Evolutionary conservation across 805 yeast genomes (phyloP).

Genomic region (Blastobotrys attinorum): DNA sequence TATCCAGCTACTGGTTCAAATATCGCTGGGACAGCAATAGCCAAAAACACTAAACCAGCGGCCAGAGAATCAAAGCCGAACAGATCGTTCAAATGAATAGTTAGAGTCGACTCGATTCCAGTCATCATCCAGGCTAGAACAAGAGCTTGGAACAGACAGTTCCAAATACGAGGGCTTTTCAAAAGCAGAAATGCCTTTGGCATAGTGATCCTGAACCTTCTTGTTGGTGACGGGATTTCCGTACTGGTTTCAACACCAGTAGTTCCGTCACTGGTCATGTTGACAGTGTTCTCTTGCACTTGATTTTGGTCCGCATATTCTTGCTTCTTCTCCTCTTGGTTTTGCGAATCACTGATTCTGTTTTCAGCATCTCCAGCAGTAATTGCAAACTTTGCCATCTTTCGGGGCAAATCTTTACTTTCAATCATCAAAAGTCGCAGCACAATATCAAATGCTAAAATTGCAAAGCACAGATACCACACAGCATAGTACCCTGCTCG

Average conservation of each 20-base stretch:
- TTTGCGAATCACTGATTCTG: not conserved
- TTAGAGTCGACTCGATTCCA: slow-evolving; percentile 28
- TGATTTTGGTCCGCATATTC: not conserved
- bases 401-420: slow-evolving; percentile 8
- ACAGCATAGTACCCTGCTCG: slow-evolving; percentile 28
- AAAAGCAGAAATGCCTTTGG: slow-evolving; percentile 8
- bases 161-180: slow-evolving; percentile 15
- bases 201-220: not conserved
- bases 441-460: slow-evolving; percentile 24
- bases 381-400: slow-evolving; percentile 3
- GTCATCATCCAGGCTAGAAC: slow-evolving; percentile 26
- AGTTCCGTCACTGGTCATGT: not conserved
- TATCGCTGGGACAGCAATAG: slow-evolving; percentile 25
- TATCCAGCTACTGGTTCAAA: slow-evolving; percentile 25
- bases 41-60: slow-evolving; percentile 26
- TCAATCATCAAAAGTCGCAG: slow-evolving; percentile 29
- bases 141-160: slow-evolving; percentile 19
- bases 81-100: slow-evolving; percentile 23
- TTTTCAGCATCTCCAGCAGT: slow-evolving; percentile 4
- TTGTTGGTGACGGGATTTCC: not conserved
- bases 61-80: slow-evolving; percentile 26
- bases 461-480: slow-evolving; percentile 24
- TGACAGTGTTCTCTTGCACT: not conserved
- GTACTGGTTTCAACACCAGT: not conserved
- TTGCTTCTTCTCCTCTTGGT: not conserved